Conservation (phyloP, 1,284 basidiomycete species). For the Prillingera fragicola region DNA sequence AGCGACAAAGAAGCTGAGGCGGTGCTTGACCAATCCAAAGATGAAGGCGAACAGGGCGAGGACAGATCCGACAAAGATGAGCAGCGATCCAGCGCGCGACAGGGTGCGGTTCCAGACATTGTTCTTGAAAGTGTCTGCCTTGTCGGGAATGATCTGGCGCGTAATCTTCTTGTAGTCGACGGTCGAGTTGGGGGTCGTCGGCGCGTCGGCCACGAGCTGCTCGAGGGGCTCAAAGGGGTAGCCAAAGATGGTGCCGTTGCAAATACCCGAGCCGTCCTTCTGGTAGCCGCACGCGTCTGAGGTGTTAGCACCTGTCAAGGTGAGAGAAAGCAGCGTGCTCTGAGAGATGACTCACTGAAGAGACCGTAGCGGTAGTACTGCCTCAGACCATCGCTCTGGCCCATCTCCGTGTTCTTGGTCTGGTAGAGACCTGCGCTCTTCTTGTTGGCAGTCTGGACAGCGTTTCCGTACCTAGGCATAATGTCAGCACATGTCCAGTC, state of each 20-base stretch:
- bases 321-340: background rate
- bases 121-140: constrained; percentile 30
- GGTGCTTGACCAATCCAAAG: constrained; percentile 39
- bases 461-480: constrained; percentile 36
- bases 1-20: constrained; percentile 44
- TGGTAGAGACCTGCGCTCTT: constrained; percentile 10
- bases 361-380: constrained; percentile 46
- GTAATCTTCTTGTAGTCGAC: constrained; percentile 25
- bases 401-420: constrained; percentile 25
- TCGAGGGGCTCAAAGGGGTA: constrained; percentile 40
- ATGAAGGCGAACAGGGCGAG: constrained; percentile 37
- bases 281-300: constrained; percentile 43
- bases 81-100: constrained; percentile 31
- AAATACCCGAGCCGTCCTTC: constrained; percentile 34
- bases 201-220: constrained; percentile 41
- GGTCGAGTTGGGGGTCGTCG: constrained; percentile 30
- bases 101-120: constrained; percentile 32
- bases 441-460: constrained; percentile 29
- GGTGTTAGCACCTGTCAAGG: background rate
- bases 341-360: constrained; percentile 32
- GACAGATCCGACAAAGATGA: constrained; percentile 45
- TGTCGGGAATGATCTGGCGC: constrained; percentile 26
- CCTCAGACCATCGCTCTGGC: constrained; percentile 32
- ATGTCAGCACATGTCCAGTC: too few species aligned
- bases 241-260: constrained; percentile 42